Evolutionary conservation across 2,329 filamentous ascomycete species (phyloP), one percentile per base, ranked within the genome.

Genomic region (Hymenoscyphus fructigenus): DNA sequence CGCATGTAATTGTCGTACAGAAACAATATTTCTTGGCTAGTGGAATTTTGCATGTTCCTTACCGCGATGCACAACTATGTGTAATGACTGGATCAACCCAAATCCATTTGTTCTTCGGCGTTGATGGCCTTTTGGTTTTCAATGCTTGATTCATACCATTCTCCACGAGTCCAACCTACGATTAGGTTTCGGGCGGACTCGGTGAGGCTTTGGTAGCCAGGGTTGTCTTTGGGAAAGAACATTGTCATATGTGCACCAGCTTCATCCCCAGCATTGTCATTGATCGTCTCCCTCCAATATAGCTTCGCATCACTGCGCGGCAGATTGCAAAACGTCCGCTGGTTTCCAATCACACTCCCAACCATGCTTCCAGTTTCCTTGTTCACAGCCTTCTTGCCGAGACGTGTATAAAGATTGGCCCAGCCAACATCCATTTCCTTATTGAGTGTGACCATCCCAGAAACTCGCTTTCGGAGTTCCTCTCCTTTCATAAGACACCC

Each of bases 281-380:
- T 99, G 63, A 93, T 81, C 3, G 87, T 89, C 72, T 86, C 84
- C 68, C 83, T 82, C 90, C 91, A 96, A 70, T 71, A 83, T 68
- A 73, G 85, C 79, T 66, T 84, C 66, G 63, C 77, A 67, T 80
- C 79, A 63, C 82, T 84, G 69, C 83, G 83, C 1, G 93, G 92
- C 62, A 96, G 76, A 65, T 92, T 91, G 79, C 93, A 97, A 76
- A 98, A 99, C 0, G 94, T 98, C 71, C 95, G 84, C 67, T 93
- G 83, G 60, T 84, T 85, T 1, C 89, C 88, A 20, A 91, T 77
- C 41, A 91, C 83, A 32, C 83, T 83, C 29, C 83, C 80, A 62
- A 85, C 79, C 76, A 88, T 75, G 73, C 66, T 80, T 75, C 78
- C 73, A 65, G 71, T 70, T 57, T 83, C 72, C 78, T 84, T 81